Percentiles rank a stretch among this genome's conserved stretches.
Evolutionary conservation across 2,329 filamentous ascomycete genomes (phyloP).

Genomic region (Fusarium sp.): DNA sequence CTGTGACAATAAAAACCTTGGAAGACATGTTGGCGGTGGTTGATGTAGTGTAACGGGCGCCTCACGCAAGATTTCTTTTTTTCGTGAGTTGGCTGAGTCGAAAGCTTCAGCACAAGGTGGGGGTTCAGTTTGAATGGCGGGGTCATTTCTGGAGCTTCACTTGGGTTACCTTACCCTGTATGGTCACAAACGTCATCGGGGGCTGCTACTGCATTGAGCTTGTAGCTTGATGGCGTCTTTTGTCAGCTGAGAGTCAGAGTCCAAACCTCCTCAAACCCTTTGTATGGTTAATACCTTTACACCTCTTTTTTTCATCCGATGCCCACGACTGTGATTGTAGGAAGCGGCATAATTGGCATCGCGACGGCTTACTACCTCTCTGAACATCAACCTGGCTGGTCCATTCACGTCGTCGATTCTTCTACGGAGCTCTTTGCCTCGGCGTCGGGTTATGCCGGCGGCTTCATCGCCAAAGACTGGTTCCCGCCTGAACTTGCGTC

Average conservation of each 20-base stretch:
- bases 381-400: conserved; percentile 54
- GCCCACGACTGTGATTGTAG: conserved; percentile 73
- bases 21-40: conserved; percentile 54
- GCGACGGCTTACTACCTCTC: conserved; percentile 81
- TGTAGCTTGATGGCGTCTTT: neutral
- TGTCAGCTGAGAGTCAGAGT: neutral
- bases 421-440: conserved; percentile 73
- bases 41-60: neutral
- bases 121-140: conserved; percentile 23
- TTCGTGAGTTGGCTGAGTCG: conserved; percentile 7
- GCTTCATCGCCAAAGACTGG: conserved; percentile 82
- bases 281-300: too few relatives aligned
- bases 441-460: conserved; percentile 79
- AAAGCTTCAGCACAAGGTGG: conserved; percentile 23
- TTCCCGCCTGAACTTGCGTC: conserved; percentile 68
- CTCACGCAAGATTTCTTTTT: neutral
- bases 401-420: conserved; percentile 61
- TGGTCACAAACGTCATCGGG: conserved; percentile 33
- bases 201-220: neutral
- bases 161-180: conserved; percentile 32
- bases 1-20: conserved; percentile 78
- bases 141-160: conserved; percentile 28
- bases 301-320: conserved; percentile 37
- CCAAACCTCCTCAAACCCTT: neutral
- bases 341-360: conserved; percentile 76